Base-by-base conservation (phyloP, 2,329 filamentous ascomycete genomes). In the Aureobasidium lini region DNA sequence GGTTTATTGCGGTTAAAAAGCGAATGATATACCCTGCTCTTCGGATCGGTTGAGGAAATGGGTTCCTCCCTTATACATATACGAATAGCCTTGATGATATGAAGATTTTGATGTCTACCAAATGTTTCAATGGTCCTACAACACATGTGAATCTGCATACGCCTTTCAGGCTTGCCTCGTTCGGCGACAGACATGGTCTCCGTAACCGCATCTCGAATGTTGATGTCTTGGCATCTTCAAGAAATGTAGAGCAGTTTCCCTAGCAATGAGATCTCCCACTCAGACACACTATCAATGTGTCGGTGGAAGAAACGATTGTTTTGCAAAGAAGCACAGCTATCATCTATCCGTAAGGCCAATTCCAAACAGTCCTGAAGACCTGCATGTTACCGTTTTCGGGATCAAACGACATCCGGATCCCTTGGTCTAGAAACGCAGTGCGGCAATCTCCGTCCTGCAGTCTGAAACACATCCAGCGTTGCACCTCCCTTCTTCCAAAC, bases 21-120 rank as follows among this genome's bases (percentile, higher is more conserved):
- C 56, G 29, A 42, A 59, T 59, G 47, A 59, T 59, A 59, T 48
- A 47, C 46, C 29, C 29, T 32, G 28, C 42, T 42, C 37, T 18
- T 6, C n/a, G 28, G 54, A 32, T 28, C 9, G 18, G 8, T 37
- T 11, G 43, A 47, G 39, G 40, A 37, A 36, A 36, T 6, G 31
- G 52, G 18, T 10, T 37, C 31, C 32, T 29, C 31, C 16, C 39
- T 37, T 28, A 29, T 46, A 47, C n/a, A 37, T 43, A 47, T 47
- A 34, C 44, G 28, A 48, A 48, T 48, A 34, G 44, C 28, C 15
- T 18, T 50, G 29, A 57, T 40, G 57, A 60, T 46, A 58, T 47
- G 34, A 57, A 59, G 47, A 57, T 40, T 57, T 57, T 40, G 9
- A 48, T 40, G 43, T 57, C 18, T 40, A 40, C 37, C 9, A 34